Evolutionary conservation across 164 flowering plant species (phyloP).

Genomic region (Buxus sempervirens): DNA sequence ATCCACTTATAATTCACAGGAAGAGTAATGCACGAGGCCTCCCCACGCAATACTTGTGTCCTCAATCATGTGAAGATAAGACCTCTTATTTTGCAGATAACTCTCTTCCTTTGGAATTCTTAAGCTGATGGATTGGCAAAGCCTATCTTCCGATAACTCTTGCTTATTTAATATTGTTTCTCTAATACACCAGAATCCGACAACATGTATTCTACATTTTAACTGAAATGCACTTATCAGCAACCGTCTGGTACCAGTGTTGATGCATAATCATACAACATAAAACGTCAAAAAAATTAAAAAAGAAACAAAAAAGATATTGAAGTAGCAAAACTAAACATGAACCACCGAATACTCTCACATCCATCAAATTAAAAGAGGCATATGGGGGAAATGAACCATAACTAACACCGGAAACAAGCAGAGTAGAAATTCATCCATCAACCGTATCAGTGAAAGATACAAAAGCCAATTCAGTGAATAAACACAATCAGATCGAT

Average conservation of each 20-base stretch:
- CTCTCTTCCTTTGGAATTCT: no score
- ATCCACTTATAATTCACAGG: no score
- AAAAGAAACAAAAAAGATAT: neutral
- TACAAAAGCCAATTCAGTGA: slow-evolving; percentile 9
- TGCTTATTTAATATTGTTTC: neutral
- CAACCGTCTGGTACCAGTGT: neutral
- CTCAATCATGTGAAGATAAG: no score
- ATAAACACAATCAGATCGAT: slow-evolving; percentile 23
- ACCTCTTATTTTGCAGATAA: no score
- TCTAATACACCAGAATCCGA: neutral
- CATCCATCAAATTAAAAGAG: neutral
- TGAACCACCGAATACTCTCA: neutral
- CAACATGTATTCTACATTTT: neutral
- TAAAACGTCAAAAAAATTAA: neutral
- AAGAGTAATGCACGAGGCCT: no score
- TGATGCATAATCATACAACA: neutral
- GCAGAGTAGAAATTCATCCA: slow-evolving; percentile 1
- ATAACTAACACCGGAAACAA: neutral
- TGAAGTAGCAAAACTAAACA: neutral
- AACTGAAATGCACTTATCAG: neutral
- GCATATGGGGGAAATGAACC: neutral
- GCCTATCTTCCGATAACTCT: neutral
- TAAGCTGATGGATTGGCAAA: neutral
- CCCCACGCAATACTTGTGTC: no score
- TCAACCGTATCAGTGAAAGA: neutral